phyloP scores from a whole-genome alignment of 306 rosid species.

The Cucumis sativus region Cucumber_9930_V3 NC_026656.2:14766001-14766500 shows the following conservation, averaged over 20 bases:
- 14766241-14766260: neutral
- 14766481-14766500: neutral
- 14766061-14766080: constrained; percentile 91
- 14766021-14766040: constrained; percentile 80
- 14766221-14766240: neutral
- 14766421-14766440: neutral
- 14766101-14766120: constrained; percentile 53
- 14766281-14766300: neutral
- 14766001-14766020: constrained; percentile 82
- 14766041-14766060: constrained; percentile 99
- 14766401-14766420: neutral
- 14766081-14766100: constrained; percentile 75
- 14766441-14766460: neutral
- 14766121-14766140: constrained; percentile 53
- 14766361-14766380: neutral
- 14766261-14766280: neutral
- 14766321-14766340: neutral
- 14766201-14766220: neutral
- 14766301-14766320: neutral
- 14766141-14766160: constrained; percentile 34
- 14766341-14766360: neutral
- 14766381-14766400: neutral
- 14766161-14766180: neutral
- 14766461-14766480: neutral
- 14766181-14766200: neutral